Conservation (phyloP, 202 grass and related monocot genomes). For the Saccharum hybrid region DNA sequence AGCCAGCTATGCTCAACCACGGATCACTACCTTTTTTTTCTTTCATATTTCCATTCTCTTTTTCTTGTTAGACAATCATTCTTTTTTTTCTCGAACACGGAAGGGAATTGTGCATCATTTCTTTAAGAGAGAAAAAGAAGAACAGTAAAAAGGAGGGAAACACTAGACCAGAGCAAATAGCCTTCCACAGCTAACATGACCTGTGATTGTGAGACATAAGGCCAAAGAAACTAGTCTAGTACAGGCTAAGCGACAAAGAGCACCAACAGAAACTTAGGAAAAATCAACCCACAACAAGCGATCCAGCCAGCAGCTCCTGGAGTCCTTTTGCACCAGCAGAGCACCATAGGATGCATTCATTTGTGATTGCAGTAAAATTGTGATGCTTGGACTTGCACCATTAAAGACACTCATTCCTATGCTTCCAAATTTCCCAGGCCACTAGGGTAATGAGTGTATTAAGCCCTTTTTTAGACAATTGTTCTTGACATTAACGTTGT, state of each 20-base stretch:
- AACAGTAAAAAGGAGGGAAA: not conserved
- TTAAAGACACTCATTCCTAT: not conserved
- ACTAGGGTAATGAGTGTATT: no score
- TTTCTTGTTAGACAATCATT: not conserved
- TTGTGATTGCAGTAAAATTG: not conserved
- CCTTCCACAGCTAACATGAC: no score
- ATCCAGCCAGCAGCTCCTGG: not conserved
- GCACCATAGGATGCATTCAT: not conserved
- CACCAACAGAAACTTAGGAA: not conserved
- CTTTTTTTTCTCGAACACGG: not conserved
- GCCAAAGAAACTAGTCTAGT: no score
- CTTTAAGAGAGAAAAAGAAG: not conserved
- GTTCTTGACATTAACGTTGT: no score
- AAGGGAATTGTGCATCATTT: not conserved
- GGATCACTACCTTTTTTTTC: not conserved
- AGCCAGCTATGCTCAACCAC: constrained; percentile 1
- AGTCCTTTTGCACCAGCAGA: not conserved
- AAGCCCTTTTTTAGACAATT: no score
- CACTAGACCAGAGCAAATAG: no score
- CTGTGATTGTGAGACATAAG: no score
- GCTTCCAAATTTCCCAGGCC: constrained; percentile 1
- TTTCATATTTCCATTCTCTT: not conserved
- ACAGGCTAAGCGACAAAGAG: no score
- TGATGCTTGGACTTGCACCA: constrained; percentile 4
- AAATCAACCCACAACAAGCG: not conserved